Evolutionary conservation across 495 filamentous ascomycete species (phyloP).

Genomic region (Penicillium crystallinum): DNA sequence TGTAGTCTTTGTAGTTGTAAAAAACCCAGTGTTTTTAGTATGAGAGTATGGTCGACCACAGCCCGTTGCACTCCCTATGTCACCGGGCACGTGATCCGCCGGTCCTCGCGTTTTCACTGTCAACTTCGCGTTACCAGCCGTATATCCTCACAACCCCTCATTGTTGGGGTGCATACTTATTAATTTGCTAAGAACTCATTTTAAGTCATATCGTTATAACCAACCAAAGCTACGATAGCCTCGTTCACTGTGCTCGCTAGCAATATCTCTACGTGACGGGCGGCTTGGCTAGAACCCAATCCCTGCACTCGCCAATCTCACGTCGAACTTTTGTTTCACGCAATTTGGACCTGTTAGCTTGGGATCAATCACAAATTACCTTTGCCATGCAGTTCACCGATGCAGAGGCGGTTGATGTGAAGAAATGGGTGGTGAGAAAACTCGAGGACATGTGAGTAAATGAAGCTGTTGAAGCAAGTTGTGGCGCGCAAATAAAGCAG

Average conservation of each 20-base stretch:
- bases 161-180: slow-evolving; percentile 1
- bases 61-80: too few species aligned
- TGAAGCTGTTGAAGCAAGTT: neutral
- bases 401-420: slow-evolving; percentile 65
- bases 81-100: slow-evolving; percentile 12
- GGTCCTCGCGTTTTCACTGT: slow-evolving; percentile 3
- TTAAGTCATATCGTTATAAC: neutral
- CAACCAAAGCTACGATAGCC: too few species aligned
- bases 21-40: neutral
- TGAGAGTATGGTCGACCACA: too few species aligned
- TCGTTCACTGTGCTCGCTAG: neutral
- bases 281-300: slow-evolving; percentile 10
- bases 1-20: neutral
- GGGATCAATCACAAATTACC: neutral
- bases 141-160: slow-evolving; percentile 10
- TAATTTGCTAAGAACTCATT: neutral
- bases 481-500: neutral
- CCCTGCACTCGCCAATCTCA: slow-evolving; percentile 9
- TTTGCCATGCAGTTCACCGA: slow-evolving; percentile 71
- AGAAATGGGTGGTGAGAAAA: slow-evolving; percentile 84
- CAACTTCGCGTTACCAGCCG: slow-evolving; percentile 17
- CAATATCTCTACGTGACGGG: neutral
- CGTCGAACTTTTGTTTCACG: neutral
- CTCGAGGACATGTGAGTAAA: slow-evolving; percentile 80
- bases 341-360: neutral